These are phyloP conservation scores for Sordariomycetes sp. DNA, from an alignment of 2,329 filamentous ascomycete genomes.

Conservation along the genomic window DNA sequence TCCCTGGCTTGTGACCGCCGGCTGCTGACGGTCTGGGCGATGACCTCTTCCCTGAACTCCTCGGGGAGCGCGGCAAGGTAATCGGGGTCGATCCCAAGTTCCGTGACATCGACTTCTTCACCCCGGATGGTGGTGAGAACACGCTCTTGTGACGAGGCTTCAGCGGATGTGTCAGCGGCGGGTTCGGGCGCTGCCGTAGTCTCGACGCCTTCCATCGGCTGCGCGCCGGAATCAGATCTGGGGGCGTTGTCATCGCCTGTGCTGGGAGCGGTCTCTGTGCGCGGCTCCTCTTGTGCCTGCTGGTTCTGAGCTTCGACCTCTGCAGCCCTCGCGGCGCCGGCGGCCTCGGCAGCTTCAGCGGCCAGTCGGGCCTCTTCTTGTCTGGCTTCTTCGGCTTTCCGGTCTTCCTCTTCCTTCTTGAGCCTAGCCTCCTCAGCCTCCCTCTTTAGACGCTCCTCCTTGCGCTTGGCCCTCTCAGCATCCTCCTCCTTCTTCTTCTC, in stretches of 20 bases:
- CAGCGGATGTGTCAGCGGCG: slow-evolving; percentile 15
- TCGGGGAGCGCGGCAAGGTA: slow-evolving; percentile 97
- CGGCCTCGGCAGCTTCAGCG: slow-evolving; percentile 14
- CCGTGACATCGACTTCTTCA: slow-evolving; percentile 84
- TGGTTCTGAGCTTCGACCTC: background rate
- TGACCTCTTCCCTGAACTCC: slow-evolving; percentile 90
- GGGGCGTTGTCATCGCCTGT: background rate
- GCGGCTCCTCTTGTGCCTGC: background rate
- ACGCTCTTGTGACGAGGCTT: slow-evolving; percentile 25
- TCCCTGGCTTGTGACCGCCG: slow-evolving; percentile 67
- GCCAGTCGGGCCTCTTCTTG: slow-evolving; percentile 1
- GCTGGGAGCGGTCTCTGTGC: background rate
- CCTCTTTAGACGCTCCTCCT: slow-evolving; percentile 53
- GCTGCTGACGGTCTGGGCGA: slow-evolving; percentile 79
- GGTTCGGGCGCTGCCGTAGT: slow-evolving; percentile 24
- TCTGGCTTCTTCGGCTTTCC: slow-evolving; percentile 37
- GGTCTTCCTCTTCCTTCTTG: slow-evolving; percentile 61
- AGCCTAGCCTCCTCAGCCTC: slow-evolving; percentile 58
- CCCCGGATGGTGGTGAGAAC: slow-evolving; percentile 78
- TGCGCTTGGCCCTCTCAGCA: slow-evolving; percentile 49
- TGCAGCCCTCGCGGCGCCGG: background rate
- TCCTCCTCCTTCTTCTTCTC: slow-evolving; percentile 61
- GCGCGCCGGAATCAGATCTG: slow-evolving; percentile 18
- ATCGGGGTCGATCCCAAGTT: slow-evolving; percentile 85
- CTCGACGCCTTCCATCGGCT: slow-evolving; percentile 70